Evolutionary conservation across 176 grass and related monocot genomes (phyloP).

Genomic region (Oryza glaberrima): DNA sequence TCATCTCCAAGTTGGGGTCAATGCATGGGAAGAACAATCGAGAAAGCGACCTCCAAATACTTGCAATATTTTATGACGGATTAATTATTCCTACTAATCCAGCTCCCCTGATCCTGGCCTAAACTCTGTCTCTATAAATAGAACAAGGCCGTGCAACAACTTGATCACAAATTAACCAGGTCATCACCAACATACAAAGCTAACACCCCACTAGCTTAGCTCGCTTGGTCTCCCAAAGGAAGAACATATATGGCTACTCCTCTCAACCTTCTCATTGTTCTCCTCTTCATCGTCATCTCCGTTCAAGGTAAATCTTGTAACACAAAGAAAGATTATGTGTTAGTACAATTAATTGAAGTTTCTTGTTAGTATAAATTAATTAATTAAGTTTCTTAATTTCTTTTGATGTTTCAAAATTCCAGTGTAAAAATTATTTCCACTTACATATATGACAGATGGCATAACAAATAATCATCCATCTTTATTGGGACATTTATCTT

Average conservation of each 20-base stretch:
- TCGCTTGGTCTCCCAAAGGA: background rate
- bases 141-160: background rate
- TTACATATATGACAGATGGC: background rate
- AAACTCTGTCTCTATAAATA: slow-evolving; percentile 24
- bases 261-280: background rate
- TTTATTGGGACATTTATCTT: background rate
- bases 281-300: background rate
- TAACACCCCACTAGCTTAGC: background rate
- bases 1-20: background rate
- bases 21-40: background rate
- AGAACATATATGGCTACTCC: slow-evolving; percentile 13
- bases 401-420: background rate
- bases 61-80: background rate
- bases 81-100: slow-evolving; percentile 33
- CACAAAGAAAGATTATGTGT: background rate
- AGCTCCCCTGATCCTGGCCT: background rate
- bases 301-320: background rate
- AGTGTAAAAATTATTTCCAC: background rate
- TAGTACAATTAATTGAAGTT: no score
- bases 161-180: background rate
- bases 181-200: background rate
- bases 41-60: background rate
- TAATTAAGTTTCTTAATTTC: background rate
- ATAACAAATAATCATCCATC: background rate
- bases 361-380: no score